Evolutionary conservation across 208 protist genomes (phyloP), one percentile per base, ranked within the genome.

Genomic region (Trypanosoma boissoni): DNA sequence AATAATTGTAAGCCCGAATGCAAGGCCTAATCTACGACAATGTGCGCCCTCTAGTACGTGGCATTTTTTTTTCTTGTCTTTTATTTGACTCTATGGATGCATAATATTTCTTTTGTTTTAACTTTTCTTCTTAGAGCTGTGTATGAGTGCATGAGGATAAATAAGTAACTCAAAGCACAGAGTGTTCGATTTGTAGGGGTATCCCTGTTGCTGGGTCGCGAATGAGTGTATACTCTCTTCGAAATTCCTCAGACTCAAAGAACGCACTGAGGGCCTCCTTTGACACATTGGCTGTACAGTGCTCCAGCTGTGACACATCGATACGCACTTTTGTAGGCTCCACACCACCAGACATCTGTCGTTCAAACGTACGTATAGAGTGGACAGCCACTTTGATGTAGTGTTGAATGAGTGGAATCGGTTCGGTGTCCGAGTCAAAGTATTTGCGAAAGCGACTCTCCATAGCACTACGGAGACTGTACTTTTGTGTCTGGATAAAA

Each of bases 401-500:
- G 54, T 95, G 89, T 21, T 88, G 89, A 39, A 95, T 88, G 36
- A 95, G 77, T 28, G 83, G 89, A 16, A 95, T 68, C 12, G 81
- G 84, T 73, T 95, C 86, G 54, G 76, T 86, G 53, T 93, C 89
- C 0, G 82, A 79, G 52, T 95, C 86, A 42, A 93, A 78, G 69
- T 93, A 95, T 68, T 83, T 86, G 41, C 78, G 78, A 72, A 95
- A 93, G 46, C 82, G 73, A 32, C 68, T 79, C 74, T 93, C 85
- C 85, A 95, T 91, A 39, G 86, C 76, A 51, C 76, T 86, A 52
- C 89, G 86, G 76, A 92, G 77, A 68, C 85, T 92, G 70, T 95
- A 95, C 68, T 95, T 95, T 49, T 96, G 98, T 23, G 97, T 97
- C 26, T 92, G 81, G 39, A 99, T 98, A 68, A 99, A 99, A 53